phyloP scores from a whole-genome alignment of 441 rosid species.

The Erodium texanum region DNA sequence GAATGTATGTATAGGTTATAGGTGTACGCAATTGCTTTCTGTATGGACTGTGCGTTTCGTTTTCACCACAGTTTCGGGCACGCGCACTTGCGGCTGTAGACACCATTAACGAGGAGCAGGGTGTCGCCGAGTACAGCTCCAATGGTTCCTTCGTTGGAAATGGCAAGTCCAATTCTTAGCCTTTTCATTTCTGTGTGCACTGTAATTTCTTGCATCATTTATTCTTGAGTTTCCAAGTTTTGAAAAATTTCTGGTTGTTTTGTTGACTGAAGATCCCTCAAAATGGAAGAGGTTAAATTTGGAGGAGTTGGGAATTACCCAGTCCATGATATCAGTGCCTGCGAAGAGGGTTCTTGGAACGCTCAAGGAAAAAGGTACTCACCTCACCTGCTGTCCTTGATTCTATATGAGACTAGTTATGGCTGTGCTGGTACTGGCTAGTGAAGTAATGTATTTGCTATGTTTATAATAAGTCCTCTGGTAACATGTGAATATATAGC shows the following conservation, averaged over 20 bases:
- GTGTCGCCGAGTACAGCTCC: constrained; percentile 19
- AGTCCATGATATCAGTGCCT: constrained; percentile 46
- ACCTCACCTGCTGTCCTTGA: neutral
- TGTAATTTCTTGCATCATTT: neutral
- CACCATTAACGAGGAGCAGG: constrained; percentile 38
- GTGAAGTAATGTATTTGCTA: neutral
- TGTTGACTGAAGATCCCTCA: constrained; percentile 23
- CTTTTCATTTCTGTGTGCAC: neutral
- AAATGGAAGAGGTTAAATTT: constrained; percentile 52
- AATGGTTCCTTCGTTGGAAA: constrained; percentile 9
- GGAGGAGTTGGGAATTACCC: constrained; percentile 57
- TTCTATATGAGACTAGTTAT: neutral
- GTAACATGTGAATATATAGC: too few species aligned
- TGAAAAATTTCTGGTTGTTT: neutral
- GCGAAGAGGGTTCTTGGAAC: constrained; percentile 61
- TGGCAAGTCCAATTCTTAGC: constrained; percentile 9
- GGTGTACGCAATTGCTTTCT: too few species aligned
- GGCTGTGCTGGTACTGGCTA: neutral
- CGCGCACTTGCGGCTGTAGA: constrained; percentile 33
- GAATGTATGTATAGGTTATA: too few species aligned
- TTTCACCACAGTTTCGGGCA: constrained; percentile 27
- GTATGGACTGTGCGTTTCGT: neutral
- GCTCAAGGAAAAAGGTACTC: constrained; percentile 50
- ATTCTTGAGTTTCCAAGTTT: neutral
- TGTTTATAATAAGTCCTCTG: too few species aligned